Base-by-base conservation (phyloP, 1,284 basidiomycete genomes). In the Malassezia equina region DNA sequence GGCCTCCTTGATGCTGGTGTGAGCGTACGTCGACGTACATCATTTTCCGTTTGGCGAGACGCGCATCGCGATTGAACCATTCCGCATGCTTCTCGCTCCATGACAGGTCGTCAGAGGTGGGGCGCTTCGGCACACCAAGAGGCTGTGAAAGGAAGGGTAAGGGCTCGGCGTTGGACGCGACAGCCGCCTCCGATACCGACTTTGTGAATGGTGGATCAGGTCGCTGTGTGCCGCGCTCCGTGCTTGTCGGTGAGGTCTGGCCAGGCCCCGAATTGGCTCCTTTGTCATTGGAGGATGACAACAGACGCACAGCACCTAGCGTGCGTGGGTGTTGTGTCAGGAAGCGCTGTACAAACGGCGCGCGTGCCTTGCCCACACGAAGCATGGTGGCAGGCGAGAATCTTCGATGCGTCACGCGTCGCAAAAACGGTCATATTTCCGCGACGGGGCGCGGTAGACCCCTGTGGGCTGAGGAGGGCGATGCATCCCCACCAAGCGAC, bases 1-100 rank as follows among this genome's bases (percentile, higher is more conserved):
- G 0, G 85, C 87, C 76, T 91, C 84, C 66, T 88, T 85, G 51
- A 94, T 82, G 60, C 88, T 93, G 4, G 29, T 15, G 36, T 33
- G 48, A 51, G 47, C 15, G 29, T 7, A 88, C 81, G 71, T 89
- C 76, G 52, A 76, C 51, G 86, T 83, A 56, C 42, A 70, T 67
- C 29, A 55, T 51, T n/a, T 55, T 43, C 9, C 68, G 59, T 25
- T 58, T 57, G 3, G 57, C 63, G 42, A 70, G 51, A 1, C 66
- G 61, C 8, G 58, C 47, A 9, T 69, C 65, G 7, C 52, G 79
- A 68, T 90, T 82, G 69, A 90, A 76, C 52, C 87, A 76, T 42
- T 86, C 84, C 49, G 83, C 82, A 58, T 82, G 80, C 58, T 78
- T 81, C 56, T 90, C 81, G n/a, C 79, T 77, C 79, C 83, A 82